Percentiles rank a stretch among this genome's conserved stretches.
Conservation (phyloP, 202 grass and related monocot species). For the Brachypodium distachyon region DNA sequence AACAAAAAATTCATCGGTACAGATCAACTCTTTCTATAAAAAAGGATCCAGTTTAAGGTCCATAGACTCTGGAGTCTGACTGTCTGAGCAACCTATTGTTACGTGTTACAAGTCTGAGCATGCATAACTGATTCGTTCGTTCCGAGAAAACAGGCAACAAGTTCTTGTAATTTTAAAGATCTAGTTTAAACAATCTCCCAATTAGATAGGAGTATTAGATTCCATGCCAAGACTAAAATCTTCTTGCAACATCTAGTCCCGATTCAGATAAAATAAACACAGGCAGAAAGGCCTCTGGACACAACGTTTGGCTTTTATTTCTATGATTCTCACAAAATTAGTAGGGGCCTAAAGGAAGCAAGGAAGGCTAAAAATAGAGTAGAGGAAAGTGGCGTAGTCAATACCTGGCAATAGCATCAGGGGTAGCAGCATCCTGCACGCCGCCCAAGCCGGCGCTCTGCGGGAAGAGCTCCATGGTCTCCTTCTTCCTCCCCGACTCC, state of each 20-base stretch:
- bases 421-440: slow-evolving; percentile 11
- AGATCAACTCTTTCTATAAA: not conserved
- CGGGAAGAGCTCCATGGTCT: slow-evolving; percentile 80
- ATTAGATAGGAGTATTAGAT: no score
- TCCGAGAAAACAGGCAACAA: not conserved
- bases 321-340: not conserved
- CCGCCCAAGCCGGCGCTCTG: slow-evolving; percentile 51
- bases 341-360: not conserved
- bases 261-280: not conserved
- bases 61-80: not conserved
- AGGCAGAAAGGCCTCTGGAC: not conserved
- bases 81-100: not conserved
- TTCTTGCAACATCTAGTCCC: not conserved
- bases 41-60: not conserved
- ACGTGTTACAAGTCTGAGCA: not conserved
- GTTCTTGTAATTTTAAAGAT: not conserved
- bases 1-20: no score
- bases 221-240: not conserved
- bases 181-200: not conserved
- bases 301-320: not conserved
- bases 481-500: slow-evolving; percentile 30
- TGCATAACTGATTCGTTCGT: not conserved
- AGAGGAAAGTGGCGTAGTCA: not conserved
- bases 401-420: slow-evolving; percentile 18
- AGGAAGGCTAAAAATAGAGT: not conserved